Evolutionary conservation across 2,329 filamentous ascomycete genomes (phyloP).

Genomic region (Pestalotiopsis sp.): DNA sequence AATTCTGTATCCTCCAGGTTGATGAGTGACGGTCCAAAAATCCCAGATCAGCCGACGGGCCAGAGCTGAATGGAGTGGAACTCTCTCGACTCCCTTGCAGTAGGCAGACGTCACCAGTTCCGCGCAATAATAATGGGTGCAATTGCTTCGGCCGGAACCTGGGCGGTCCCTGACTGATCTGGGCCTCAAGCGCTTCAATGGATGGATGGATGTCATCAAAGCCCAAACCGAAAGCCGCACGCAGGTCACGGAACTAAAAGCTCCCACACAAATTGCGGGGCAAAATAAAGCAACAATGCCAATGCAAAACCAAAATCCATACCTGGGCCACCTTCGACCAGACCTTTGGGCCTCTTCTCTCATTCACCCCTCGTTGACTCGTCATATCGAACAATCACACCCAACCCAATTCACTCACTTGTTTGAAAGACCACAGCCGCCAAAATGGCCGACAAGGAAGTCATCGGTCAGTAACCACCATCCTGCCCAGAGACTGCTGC

Average conservation of each 20-base stretch:
- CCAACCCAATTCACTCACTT: constrained; percentile 11
- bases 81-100: not conserved
- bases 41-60: not conserved
- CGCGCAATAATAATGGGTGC: not conserved
- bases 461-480: constrained; percentile 25
- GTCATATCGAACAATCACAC: not conserved
- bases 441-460: constrained; percentile 27
- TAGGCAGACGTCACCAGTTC: constrained; percentile 3
- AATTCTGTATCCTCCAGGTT: not conserved
- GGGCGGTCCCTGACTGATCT: not conserved
- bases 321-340: not conserved
- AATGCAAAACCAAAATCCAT: constrained; percentile 15
- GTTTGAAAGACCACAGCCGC: not conserved
- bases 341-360: constrained; percentile 4
- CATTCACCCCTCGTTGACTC: not conserved
- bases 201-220: no score
- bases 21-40: not conserved
- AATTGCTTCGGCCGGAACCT: not conserved
- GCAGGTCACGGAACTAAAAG: not conserved
- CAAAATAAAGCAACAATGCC: constrained; percentile 8
- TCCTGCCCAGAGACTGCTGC: not conserved
- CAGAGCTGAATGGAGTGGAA: not conserved
- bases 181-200: not conserved
- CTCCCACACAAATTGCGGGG: constrained; percentile 12
- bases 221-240: not conserved